Base-by-base conservation (phyloP, 305 asterid genomes). In the Fraxinus greggii region DNA sequence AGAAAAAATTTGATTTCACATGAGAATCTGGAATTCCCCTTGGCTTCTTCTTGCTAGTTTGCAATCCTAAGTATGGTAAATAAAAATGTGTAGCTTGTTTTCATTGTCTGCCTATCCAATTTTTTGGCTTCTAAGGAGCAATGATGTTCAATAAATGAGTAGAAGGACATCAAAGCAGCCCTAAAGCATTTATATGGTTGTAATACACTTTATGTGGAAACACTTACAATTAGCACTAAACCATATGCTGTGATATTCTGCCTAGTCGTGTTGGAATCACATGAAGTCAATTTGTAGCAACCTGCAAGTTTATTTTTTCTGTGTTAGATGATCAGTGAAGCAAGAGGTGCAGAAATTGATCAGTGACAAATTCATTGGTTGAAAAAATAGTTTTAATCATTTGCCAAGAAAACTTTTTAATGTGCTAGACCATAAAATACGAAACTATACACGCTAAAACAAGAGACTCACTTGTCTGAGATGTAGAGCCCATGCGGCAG, bases 241-340 rank as follows among this genome's bases (percentile, higher is more conserved):
- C 98, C 98, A 51, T 93, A 93, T 76, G 83, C 91, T 33, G 94
- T 93, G 84, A 93, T 92, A 82, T 94, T 92, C 88, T 94, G 94
- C 72, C 82, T 89, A 65, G 85, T 83, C 0, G 91, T 26, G 84
- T 88, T 88, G 79, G 90, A 42, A 45, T 89, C 86, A 75, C 98
- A 94, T 29, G 97, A 86, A 74, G 97, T 93, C 86, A 94, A 85
- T 75, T 28, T 79, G 82, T 83, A 91, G 88, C 98, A 94, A 63
- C 77, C 98, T 94, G 93, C 90, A 80, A 80, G 45, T 73, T 76
- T 48, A 83, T 77, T 78, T 42, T 79, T 79, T 59, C 72, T 5
- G 8, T 61, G 80, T 85, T 70, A 83, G 77, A 82, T 36, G 15
- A 23, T 17, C 17, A 45, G 72, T 9, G 12, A 78, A 31, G 26